Evolutionary conservation across 1,284 basidiomycete species (phyloP), one percentile per base, ranked within the genome.

Genomic region (Marasmius fiardii): DNA sequence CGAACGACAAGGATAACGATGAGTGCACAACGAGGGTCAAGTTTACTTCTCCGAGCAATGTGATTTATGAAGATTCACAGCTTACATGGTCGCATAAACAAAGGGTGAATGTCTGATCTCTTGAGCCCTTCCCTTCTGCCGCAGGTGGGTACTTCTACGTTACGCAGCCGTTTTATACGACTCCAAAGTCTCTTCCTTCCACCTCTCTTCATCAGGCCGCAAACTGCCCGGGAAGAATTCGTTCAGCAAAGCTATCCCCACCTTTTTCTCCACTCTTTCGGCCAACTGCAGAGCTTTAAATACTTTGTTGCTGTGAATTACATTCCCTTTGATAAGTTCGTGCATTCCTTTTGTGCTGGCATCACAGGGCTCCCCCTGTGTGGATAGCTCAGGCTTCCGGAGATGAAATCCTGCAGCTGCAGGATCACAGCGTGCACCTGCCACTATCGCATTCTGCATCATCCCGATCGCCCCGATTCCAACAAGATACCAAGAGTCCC

Each of bases 401-500:
- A 55, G 45, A 33, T 50, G 53, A 18, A 55, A 21, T 4, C 53
- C 53, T n/a, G 16, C 23, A 3, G 53, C 48, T 6, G 44, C 37
- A 18, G 39, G 31, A 21, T 12, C n/a, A 21, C 53, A 47, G 20
- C 45, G 45, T 4, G 45, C 53, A n/a, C 53, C 53, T 14, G 53
- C 53, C 11, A 23, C 53, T 18, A 55, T 43, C 5, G 28, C 53
- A 26, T 55, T 55, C 37, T 55, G 53, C 23, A 50, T 4, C 53
- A 55, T 55, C 12, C 53, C 53, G 12, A 50, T n/a, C 5, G 26
- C 47, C 2, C 53, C 53, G 11, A 55, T 45, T 18, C 20, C 31
- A 20, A 65, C 52, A 45, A 59, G 48, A 51, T 61, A 64, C 63
- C 64, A 66, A 20, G 63, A 59, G 45, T 61, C 57, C 20, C 14